Evolutionary conservation across 2,329 filamentous ascomycete genomes (phyloP), one percentile per base, ranked within the genome.

Genomic region (Hypoxylon rubiginosum): DNA sequence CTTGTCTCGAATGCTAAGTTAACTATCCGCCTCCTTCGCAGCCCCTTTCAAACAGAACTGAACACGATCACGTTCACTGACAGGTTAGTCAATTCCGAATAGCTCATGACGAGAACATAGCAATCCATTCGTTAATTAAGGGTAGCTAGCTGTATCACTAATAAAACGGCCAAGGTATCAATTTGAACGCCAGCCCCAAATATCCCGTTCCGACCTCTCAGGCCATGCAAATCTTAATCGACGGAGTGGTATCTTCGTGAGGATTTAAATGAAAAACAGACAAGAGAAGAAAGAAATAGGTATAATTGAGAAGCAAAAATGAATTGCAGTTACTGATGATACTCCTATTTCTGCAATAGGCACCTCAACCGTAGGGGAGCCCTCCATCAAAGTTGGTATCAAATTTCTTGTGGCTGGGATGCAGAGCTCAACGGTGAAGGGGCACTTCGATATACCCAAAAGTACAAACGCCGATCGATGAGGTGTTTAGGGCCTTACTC

Each of bases 191-290:
- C 52, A 15, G 15, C 39, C 55, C 56, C 41, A 7, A 7, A 39
- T 34, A 32, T 58, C 39, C 43, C 36, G 45, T 55, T 43, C 48
- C 34, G 45, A 39, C 45, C 45, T 43, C 53, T 46, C n/a, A 7
- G 21, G 55, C 26, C 19, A 64, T 67, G 60, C 59, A 55, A 58
- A 56, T 50, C 43, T 52, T n/a, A 21, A 56, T 46, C 39, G 34
- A 39, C 26, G n/a, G 58, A 69, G 46, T 61, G 60, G 60, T 64
- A 67, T 69, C 66, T 69, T 58, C 45, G 52, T 46, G 45, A 26
- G 19, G 24, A 52, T 19, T 17, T 36, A 56, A 45, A 41, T 50
- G 0, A 28, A 30, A 58, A 34, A 39, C 15, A 39, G 30, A 19
- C 1, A 52, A 11, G 26, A 39, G 19, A 15, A 21, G 13, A 49